Evolutionary conservation across 192 early-diverging fungal species (phyloP), one percentile per base, ranked within the genome.

Genomic region (Umbelopsis ramanniana): DNA sequence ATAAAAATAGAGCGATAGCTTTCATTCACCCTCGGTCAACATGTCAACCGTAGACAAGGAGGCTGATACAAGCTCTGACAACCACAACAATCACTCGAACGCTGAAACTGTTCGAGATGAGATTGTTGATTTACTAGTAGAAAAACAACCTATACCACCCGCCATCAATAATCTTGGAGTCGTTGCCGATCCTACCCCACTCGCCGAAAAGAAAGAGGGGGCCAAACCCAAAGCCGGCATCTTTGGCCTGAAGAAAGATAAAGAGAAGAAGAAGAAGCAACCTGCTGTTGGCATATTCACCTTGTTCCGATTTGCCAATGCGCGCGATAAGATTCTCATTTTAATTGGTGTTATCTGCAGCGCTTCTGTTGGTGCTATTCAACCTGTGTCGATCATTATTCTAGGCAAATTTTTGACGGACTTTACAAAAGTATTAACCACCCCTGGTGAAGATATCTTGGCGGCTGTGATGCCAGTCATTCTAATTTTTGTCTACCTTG

Each of bases 221-320:
- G 14, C 17, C 24, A 68, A 68, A 23, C 67, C 67, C 47, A 68
- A 46, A 5, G 67, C 29, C 24, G 46, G 46, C 14, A 71, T 60
- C 53, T 52, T 60, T 68, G 45, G 26, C 22, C 8, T 50, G 46
- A 50, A 68, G 43, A 74, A 69, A 40, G 17, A 46, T 17, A 63
- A 71, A 48, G 74, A 68, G 19, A 74, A 79, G 15, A 83, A 83
- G 47, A 71, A 83, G 19, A 82, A 82, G 57, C 53, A 80, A 63
- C 84, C 86, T 4, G 46, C 81, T 52, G 81, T 93, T 3, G 74
- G 87, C 5, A 73, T 91, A 37, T 26, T 84, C 19, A 74, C 89
- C 75, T 81, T 96, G 12, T 94, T 88, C 70, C 86, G 90, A 22
- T 96, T 91, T 73, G 87, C 75, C 29, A 82, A 68, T 46, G 53